Evolutionary conservation across 2,329 filamentous ascomycete species (phyloP).

Genomic region (Penicillium italicum): DNA sequence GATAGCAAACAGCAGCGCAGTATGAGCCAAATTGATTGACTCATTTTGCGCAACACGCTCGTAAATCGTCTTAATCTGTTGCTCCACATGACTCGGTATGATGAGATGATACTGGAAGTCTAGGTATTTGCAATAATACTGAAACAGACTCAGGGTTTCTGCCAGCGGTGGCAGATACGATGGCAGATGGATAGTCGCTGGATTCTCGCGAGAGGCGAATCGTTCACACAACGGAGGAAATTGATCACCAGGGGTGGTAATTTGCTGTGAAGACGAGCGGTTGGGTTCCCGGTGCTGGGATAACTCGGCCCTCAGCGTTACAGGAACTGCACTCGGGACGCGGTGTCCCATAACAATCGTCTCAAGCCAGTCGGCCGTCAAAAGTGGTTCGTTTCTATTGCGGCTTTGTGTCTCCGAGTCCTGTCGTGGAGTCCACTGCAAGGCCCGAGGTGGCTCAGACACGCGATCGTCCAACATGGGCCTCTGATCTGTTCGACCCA

Average conservation of each 20-base stretch:
- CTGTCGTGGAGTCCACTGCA: background rate
- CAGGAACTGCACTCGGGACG: conserved; percentile 22
- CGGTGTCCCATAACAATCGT: conserved; percentile 31
- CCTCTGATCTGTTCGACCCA: background rate
- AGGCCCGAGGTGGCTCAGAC: background rate
- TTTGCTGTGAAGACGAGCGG: background rate
- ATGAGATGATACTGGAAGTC: conserved; percentile 39
- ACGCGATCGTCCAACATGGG: background rate
- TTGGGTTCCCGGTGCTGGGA: conserved; percentile 1
- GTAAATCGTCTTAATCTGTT: conserved; percentile 32
- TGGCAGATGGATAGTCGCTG: conserved; percentile 18
- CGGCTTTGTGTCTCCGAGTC: background rate
- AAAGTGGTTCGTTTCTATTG: conserved; percentile 18
- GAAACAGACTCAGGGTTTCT: conserved; percentile 30
- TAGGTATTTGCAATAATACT: conserved; percentile 34
- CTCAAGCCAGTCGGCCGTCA: conserved; percentile 30
- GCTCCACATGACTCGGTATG: conserved; percentile 23
- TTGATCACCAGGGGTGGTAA: background rate
- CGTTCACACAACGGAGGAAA: background rate
- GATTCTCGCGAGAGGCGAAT: conserved; percentile 19
- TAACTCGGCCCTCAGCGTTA: conserved; percentile 17
- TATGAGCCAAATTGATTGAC: conserved; percentile 23
- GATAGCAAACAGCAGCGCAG: conserved; percentile 37
- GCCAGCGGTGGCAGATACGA: conserved; percentile 29
- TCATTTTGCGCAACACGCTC: conserved; percentile 17